These are phyloP conservation scores for Aspergillus egyptiacus DNA, from an alignment of 495 filamentous ascomycete genomes.

Conservation along the genomic window DNA sequence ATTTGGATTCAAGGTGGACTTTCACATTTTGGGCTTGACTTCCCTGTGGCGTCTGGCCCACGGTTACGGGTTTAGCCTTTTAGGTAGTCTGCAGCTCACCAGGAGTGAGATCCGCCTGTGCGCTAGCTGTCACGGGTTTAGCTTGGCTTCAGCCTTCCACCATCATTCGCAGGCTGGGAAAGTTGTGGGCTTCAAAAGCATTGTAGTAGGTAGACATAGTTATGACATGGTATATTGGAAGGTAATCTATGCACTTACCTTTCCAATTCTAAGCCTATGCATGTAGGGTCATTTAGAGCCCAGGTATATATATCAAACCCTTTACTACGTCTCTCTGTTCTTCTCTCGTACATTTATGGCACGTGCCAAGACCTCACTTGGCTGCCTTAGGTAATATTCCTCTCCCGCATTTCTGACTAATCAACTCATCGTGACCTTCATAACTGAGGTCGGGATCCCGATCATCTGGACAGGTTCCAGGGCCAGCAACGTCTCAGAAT, in stretches of 20 bases:
- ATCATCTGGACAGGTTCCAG: not conserved
- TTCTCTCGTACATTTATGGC: no score
- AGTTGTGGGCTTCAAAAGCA: no score
- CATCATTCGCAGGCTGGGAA: not conserved
- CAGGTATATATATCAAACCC: no score
- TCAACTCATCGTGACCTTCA: not conserved
- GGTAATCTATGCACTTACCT: no score
- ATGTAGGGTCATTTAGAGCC: no score
- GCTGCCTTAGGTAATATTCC: not conserved
- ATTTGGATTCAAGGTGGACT: constrained; percentile 4
- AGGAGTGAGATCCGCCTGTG: constrained; percentile 8
- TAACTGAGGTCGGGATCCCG: constrained; percentile 3
- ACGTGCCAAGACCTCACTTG: constrained; percentile 1
- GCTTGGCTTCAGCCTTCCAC: not conserved
- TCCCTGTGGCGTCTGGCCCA: constrained; percentile 26
- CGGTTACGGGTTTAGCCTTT: constrained; percentile 19
- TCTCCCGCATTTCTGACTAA: not conserved
- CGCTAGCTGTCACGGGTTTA: not conserved
- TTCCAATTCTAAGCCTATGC: no score
- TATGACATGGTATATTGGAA: no score
- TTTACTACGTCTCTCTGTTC: no score
- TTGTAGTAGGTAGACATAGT: no score
- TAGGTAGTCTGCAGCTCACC: constrained; percentile 15
- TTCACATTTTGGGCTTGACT: constrained; percentile 15
- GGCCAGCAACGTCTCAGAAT: no score